Percentiles rank a stretch among this genome's conserved stretches.
phyloP scores from a whole-genome alignment of 192 early-diverging fungal genomes.

The Coemansia sp. region DNA sequence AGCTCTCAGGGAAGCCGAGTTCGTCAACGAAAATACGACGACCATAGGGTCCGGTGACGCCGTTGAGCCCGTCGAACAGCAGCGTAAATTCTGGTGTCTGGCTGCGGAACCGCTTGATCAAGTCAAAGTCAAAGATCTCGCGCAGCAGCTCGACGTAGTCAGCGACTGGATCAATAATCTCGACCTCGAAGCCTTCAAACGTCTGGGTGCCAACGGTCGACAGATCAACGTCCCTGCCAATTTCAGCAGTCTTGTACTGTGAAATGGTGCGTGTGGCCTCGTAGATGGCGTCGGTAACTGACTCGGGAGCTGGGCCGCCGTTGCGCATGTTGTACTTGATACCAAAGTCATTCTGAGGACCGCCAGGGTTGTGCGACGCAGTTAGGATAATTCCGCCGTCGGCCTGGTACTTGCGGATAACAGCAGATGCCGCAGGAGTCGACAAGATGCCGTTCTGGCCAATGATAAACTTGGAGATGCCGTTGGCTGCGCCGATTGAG shows the following conservation, averaged over 20 bases:
- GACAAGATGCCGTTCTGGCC: slow-evolving; percentile 91
- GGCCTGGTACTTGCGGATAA: slow-evolving; percentile 85
- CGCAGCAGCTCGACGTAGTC: slow-evolving; percentile 88
- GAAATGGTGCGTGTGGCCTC: slow-evolving; percentile 72
- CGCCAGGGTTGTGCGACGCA: slow-evolving; percentile 99
- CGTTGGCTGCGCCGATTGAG: slow-evolving; percentile 77
- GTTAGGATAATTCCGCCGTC: slow-evolving; percentile 95
- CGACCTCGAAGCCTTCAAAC: slow-evolving; percentile 67
- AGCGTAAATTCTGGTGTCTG: slow-evolving; percentile 73
- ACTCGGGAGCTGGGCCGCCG: slow-evolving; percentile 95
- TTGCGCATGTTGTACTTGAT: slow-evolving; percentile 98
- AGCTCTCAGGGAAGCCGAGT: slow-evolving; percentile 76
- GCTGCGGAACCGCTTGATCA: slow-evolving; percentile 75
- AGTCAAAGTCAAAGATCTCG: slow-evolving; percentile 89
- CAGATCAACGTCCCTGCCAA: slow-evolving; percentile 64
- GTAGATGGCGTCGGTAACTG: slow-evolving; percentile 92
- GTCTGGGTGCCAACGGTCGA: slow-evolving; percentile 60
- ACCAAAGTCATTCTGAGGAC: slow-evolving; percentile 96
- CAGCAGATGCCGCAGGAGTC: slow-evolving; percentile 91
- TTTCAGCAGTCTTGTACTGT: slow-evolving; percentile 58
- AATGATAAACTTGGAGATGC: slow-evolving; percentile 84
- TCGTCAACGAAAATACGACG: slow-evolving; percentile 82
- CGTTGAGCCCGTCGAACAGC: slow-evolving; percentile 94
- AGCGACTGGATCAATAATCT: slow-evolving; percentile 83
- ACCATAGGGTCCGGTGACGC: slow-evolving; percentile 96